phyloP scores from a whole-genome alignment of 1,284 basidiomycete species.

The Boletellus dicymbophilus region DNA sequence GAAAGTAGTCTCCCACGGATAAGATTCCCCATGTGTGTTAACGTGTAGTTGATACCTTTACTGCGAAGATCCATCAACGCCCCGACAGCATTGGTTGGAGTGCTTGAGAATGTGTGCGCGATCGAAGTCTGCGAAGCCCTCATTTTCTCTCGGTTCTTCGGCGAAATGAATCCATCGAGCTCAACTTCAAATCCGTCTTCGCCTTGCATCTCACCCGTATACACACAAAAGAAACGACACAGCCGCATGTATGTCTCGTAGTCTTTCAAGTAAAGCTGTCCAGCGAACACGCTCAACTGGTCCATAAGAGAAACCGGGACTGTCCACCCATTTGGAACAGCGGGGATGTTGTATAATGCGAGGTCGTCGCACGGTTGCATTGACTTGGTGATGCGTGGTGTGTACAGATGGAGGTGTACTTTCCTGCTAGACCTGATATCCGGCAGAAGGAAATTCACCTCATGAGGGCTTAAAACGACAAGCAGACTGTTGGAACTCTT shows the following conservation, averaged over 20 bases:
- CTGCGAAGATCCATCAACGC: neutral
- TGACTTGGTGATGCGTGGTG: constrained; percentile 35
- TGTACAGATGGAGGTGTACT: constrained; percentile 44
- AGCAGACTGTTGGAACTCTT: neutral
- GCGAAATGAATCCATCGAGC: constrained; percentile 40
- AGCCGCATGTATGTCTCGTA: constrained; percentile 34
- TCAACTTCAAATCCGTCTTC: constrained; percentile 15
- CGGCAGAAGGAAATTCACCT: constrained; percentile 41
- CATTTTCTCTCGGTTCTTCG: too few species aligned
- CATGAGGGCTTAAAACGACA: constrained; percentile 42
- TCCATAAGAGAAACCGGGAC: constrained; percentile 19
- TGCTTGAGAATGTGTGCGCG: neutral
- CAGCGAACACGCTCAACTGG: constrained; percentile 46
- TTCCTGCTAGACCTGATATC: constrained; percentile 32
- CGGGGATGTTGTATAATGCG: constrained; percentile 35
- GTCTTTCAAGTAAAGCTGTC: constrained; percentile 24
- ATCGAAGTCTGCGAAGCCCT: neutral
- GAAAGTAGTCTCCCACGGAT: neutral
- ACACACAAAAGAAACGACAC: constrained; percentile 39
- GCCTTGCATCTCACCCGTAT: constrained; percentile 20
- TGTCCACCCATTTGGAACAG: constrained; percentile 16
- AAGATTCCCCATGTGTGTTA: neutral
- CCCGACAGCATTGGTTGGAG: neutral
- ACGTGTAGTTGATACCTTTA: neutral
- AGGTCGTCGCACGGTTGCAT: constrained; percentile 43